A percentile compares a stretch with the other conserved stretches of the same genome.
Evolutionary conservation across 306 rosid genomes (phyloP).

Genomic region (Acacia confusa): DNA sequence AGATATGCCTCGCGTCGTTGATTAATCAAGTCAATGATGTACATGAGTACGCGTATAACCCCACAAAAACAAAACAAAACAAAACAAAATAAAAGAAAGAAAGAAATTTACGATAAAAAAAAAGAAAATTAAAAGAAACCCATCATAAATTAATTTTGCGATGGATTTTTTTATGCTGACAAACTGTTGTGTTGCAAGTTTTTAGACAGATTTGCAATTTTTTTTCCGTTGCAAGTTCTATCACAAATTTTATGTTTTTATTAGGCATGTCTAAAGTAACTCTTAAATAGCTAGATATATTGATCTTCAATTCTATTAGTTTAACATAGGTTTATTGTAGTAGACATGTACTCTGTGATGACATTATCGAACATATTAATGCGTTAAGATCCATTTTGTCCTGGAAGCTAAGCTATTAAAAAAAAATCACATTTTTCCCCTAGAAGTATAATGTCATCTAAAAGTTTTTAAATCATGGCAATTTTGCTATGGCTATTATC

Average conservation of each 20-base stretch:
- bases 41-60: background rate
- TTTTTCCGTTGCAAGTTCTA: too few species aligned
- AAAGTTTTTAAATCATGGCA: too few species aligned
- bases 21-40: background rate
- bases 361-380: too few species aligned
- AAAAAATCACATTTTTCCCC: too few species aligned
- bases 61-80: too few species aligned
- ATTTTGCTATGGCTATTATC: too few species aligned
- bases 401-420: accelerated
- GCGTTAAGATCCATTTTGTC: too few species aligned
- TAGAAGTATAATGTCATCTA: too few species aligned
- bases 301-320: background rate
- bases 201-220: too few species aligned
- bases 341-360: background rate
- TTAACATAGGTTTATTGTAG: background rate
- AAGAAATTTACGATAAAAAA: background rate
- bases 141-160: background rate
- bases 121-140: too few species aligned
- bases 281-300: background rate
- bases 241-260: too few species aligned
- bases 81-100: too few species aligned
- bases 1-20: background rate
- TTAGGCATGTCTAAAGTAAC: background rate
- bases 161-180: background rate
- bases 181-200: background rate